Conservation (phyloP, 225 moss, liverwort and hornwort genomes). For the Physcomitrium patens region DNA sequence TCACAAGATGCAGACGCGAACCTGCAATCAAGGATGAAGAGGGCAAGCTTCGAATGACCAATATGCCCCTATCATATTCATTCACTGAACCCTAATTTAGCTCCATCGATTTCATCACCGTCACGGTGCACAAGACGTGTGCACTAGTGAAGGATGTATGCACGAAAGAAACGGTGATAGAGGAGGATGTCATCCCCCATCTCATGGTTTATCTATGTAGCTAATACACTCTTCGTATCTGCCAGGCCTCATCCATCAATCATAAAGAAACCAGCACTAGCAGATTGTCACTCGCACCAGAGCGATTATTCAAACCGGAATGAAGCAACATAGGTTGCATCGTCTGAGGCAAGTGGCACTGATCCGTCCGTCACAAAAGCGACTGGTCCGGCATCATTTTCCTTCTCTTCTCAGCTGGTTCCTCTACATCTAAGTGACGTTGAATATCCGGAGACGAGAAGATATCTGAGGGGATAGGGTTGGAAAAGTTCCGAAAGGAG, state of each 20-base stretch:
- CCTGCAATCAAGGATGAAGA: background rate
- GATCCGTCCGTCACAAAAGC: slow-evolving; percentile 27
- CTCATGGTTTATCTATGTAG: slow-evolving; percentile 32
- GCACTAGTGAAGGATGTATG: background rate
- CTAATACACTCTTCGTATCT: slow-evolving; percentile 13
- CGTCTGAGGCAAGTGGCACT: no score
- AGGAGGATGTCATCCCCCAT: slow-evolving; percentile 26
- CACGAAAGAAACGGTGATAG: slow-evolving; percentile 10
- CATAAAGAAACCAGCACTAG: slow-evolving; percentile 7
- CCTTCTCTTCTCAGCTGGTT: slow-evolving; percentile 63
- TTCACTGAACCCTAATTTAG: slow-evolving; percentile 32
- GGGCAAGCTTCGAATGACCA: background rate
- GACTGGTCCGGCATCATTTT: slow-evolving; percentile 35
- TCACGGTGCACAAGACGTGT: slow-evolving; percentile 24
- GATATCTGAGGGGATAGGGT: slow-evolving; percentile 16
- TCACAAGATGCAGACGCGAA: slow-evolving; percentile 26
- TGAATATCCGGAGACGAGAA: background rate
- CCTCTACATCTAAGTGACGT: slow-evolving; percentile 23
- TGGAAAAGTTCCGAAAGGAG: slow-evolving; percentile 29
- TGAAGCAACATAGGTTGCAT: background rate
- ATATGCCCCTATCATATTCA: background rate
- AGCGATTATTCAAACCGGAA: slow-evolving; percentile 11
- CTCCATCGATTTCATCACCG: slow-evolving; percentile 18
- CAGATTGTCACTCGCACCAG: slow-evolving; percentile 16
- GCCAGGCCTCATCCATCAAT: slow-evolving; percentile 13